Base-by-base conservation (phyloP, 129 eudicot species). In the Flaveria brownii region DNA sequence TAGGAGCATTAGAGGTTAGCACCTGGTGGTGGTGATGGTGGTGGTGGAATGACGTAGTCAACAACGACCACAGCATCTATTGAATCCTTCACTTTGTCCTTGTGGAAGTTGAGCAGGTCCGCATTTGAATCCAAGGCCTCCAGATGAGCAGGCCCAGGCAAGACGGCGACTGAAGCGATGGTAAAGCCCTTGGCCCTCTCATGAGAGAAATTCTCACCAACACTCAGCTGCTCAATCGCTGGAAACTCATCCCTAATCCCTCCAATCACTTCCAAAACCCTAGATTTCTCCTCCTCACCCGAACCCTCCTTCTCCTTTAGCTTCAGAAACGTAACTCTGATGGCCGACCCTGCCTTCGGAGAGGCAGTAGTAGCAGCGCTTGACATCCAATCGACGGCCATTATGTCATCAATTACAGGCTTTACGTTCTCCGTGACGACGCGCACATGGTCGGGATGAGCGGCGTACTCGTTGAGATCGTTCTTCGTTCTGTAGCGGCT, bases 351-450 rank as follows among this genome's bases (percentile, higher is more conserved):
- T 22, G 93, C 78, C 47, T 87, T 73, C 28, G 77, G 68, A 0
- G 18, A 65, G 9, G 46, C 77, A 57, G 81, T 39, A 14, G 83
- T 39, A 20, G 83, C 91, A 25, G 82, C 89, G 50, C 36, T 52
- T 11, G 88, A 82, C 0, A 89, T 77, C 91, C 91, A 92, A 68
- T 92, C 96, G 41, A 92, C 88, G 45, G 96, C 92, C 97, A 90
- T 88, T 30, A 88, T 3, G 70, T 93, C 98, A 0, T 90, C 95
- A 3, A 85, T 25, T 8, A 88, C 84, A 9, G 97, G 98, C 18
- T 28, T 67, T 12, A 88, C 83, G 26, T 59, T 69, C 22, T 80
- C 76, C 2, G 62, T 49, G 2, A 87, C 93, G 22, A 90, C 90
- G 33, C 77, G 51, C 43, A 93, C 79, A 60, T 93, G 97, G 17